These are phyloP conservation scores for Albatrellus ellisii DNA, from an alignment of 768 basidiomycete species.

Conservation along the genomic window DNA sequence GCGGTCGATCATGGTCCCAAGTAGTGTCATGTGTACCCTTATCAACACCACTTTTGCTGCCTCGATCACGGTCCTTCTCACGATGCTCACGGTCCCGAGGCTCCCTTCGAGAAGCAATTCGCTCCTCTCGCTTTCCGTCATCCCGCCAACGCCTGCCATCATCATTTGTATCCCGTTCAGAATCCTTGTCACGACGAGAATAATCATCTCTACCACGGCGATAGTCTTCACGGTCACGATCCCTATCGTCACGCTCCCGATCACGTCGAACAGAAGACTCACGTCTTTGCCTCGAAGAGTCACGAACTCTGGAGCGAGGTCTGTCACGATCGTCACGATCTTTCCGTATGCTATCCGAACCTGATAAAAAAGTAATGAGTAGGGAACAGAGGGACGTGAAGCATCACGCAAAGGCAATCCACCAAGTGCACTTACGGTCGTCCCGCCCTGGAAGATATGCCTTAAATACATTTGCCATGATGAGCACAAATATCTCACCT, in stretches of 20 bases:
- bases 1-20: slow-evolving; percentile 17
- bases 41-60: slow-evolving; percentile 32
- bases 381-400: background rate
- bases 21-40: slow-evolving; percentile 8
- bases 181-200: slow-evolving; percentile 25
- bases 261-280: slow-evolving; percentile 23
- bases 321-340: slow-evolving; percentile 55
- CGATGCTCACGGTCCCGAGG: slow-evolving; percentile 27
- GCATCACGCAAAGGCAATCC: background rate
- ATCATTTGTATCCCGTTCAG: slow-evolving; percentile 43
- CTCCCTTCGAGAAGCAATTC: slow-evolving; percentile 48
- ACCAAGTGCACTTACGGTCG: slow-evolving; percentile 38
- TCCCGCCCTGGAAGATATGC: slow-evolving; percentile 27
- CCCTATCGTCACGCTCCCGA: slow-evolving; percentile 21
- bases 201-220: slow-evolving; percentile 30
- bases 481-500: slow-evolving; percentile 33
- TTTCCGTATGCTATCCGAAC: slow-evolving; percentile 38
- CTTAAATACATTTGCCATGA: slow-evolving; percentile 4
- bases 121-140: slow-evolving; percentile 71
- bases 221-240: slow-evolving; percentile 19
- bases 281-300: no score
- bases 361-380: slow-evolving; percentile 18
- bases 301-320: slow-evolving; percentile 49
- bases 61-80: slow-evolving; percentile 25
- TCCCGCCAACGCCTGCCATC: slow-evolving; percentile 72